Evolutionary conservation across 768 basidiomycete species (phyloP).

Genomic region (Tylopilus plumbeoviolaceoides): DNA sequence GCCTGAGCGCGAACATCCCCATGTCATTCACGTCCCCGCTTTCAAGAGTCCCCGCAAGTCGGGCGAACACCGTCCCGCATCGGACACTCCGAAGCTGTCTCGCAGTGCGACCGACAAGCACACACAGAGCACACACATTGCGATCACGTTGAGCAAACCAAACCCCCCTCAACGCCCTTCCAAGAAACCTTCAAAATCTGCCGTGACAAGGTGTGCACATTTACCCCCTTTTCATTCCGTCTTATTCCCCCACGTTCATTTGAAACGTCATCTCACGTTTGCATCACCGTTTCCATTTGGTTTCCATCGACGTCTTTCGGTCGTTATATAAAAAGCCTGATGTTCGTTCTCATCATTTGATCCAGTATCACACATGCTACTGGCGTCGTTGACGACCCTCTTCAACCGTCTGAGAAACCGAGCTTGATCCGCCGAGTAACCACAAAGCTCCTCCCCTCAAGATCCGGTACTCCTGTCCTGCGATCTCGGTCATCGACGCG

Average conservation of each 20-base stretch:
- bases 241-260: conserved; percentile 1
- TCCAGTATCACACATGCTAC: neutral
- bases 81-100: neutral
- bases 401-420: conserved; percentile 5
- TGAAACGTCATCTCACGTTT: neutral
- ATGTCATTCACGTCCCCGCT: conserved; percentile 2
- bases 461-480: neutral
- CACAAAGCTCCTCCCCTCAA: conserved; percentile 23
- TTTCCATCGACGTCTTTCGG: neutral
- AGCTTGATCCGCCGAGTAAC: conserved; percentile 29
- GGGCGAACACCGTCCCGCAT: neutral
- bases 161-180: neutral
- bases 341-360: conserved; percentile 1
- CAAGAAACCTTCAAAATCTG: conserved; percentile 2
- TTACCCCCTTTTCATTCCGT: neutral
- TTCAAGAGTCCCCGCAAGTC: conserved; percentile 3
- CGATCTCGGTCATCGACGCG: conserved; percentile 15
- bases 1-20: conserved; percentile 8
- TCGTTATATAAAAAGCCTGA: neutral
- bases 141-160: neutral
- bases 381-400: neutral
- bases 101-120: neutral
- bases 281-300: neutral
- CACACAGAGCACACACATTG: neutral
- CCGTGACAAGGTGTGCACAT: conserved; percentile 13